Conservation (phyloP, 208 protist species). For the Leishmania lainsoni region DNA sequence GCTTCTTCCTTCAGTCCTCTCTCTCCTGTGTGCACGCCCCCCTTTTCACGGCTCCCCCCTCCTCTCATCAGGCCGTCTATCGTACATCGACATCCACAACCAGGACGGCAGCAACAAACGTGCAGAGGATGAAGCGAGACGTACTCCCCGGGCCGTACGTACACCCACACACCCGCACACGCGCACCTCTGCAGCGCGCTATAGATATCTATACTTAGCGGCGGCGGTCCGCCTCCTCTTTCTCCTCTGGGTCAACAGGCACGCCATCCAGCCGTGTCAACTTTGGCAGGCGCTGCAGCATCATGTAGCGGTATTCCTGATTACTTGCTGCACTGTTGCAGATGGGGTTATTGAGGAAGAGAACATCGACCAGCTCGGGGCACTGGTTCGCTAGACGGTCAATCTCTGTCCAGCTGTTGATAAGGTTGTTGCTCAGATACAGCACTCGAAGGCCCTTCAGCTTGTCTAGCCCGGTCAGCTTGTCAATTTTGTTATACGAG, state of each 20-base stretch:
- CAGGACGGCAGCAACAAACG: background rate
- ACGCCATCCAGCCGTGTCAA: constrained; percentile 89
- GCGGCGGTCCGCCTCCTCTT: constrained; percentile 88
- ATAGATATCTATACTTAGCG: constrained; percentile 36
- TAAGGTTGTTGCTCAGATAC: constrained; percentile 96
- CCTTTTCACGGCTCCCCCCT: background rate
- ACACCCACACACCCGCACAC: background rate
- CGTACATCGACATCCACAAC: background rate
- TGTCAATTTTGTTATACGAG: constrained; percentile 96
- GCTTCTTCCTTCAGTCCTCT: background rate
- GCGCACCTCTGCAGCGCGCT: background rate
- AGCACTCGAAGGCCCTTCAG: constrained; percentile 91
- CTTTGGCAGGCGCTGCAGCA: constrained; percentile 87
- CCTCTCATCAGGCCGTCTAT: background rate
- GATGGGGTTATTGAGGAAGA: constrained; percentile 95
- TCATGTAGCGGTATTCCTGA: constrained; percentile 88
- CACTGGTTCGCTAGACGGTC: constrained; percentile 92
- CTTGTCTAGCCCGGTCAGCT: constrained; percentile 94
- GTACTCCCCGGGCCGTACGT: background rate
- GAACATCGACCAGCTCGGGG: constrained; percentile 91
- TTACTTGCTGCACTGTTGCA: constrained; percentile 65
- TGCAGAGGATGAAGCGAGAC: background rate
- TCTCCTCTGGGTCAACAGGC: constrained; percentile 88
- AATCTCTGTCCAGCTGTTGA: constrained; percentile 94
- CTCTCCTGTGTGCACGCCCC: background rate